Evolutionary conservation across 176 grass and related monocot species (phyloP).

Genomic region (Oryza officinalis): DNA sequence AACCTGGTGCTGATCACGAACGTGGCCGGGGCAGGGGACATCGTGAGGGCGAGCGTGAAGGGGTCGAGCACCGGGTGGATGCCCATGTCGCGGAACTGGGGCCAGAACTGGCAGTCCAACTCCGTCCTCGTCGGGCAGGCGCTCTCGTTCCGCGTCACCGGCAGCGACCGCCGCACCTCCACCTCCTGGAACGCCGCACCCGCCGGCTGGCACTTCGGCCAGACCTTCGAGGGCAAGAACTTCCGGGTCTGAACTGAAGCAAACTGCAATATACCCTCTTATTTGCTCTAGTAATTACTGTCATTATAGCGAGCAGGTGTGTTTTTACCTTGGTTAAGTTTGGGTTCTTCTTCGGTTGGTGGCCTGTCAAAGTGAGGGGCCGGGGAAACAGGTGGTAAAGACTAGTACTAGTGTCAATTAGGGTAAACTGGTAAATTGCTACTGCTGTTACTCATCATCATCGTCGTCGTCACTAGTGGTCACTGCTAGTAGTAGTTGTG

Average conservation of each 20-base stretch:
- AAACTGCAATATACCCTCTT: not conserved
- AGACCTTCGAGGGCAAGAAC: constrained; percentile 88
- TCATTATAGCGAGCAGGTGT: not conserved
- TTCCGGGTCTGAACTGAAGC: constrained; percentile 50
- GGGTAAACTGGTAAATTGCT: not conserved
- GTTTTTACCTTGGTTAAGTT: not conserved
- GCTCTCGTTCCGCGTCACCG: constrained; percentile 78
- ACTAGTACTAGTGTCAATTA: not conserved
- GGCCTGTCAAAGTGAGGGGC: not conserved
- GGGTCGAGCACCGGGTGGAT: constrained; percentile 59
- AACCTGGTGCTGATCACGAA: constrained; percentile 89
- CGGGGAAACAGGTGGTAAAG: not conserved
- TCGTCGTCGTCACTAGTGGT: not conserved
- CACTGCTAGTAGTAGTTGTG: not conserved
- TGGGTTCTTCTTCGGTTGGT: not conserved
- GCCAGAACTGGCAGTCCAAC: constrained; percentile 93
- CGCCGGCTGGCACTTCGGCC: constrained; percentile 66
- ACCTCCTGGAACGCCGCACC: constrained; percentile 71
- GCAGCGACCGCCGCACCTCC: constrained; percentile 63
- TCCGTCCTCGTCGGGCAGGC: constrained; percentile 60
- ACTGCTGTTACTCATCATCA: not conserved
- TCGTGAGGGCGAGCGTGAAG: constrained; percentile 64
- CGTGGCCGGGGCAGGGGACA: constrained; percentile 71
- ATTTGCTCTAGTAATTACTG: not conserved
- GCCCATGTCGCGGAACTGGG: constrained; percentile 87